Evolutionary conservation across 2,329 filamentous ascomycete genomes (phyloP).

Genomic region (Macrophomina pseudophaseolina): DNA sequence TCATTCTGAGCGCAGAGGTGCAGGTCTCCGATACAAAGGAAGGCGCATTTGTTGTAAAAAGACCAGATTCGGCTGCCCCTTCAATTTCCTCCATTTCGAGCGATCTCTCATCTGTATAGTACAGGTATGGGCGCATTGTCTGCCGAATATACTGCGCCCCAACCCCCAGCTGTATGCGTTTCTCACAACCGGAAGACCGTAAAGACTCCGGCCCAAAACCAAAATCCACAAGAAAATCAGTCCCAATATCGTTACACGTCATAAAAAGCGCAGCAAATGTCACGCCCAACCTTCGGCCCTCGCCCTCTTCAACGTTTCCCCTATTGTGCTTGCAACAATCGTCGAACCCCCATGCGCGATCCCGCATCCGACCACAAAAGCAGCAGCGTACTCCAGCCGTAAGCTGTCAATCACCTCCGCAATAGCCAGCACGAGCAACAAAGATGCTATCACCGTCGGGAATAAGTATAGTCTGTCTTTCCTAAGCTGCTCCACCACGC

Average conservation of each 20-base stretch:
- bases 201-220: neutral
- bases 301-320: neutral
- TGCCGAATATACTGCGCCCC: too few relatives aligned
- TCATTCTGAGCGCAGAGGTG: too few relatives aligned
- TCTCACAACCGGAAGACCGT: too few relatives aligned
- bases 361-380: constrained; percentile 6
- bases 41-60: too few relatives aligned
- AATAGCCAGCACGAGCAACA: neutral
- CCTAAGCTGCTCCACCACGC: neutral
- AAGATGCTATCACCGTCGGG: neutral
- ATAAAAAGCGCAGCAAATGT: neutral
- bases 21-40: too few relatives aligned
- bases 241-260: neutral
- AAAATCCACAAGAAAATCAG: neutral
- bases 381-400: neutral
- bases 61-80: too few relatives aligned
- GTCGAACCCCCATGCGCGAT: neutral
- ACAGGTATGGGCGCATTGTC: too few relatives aligned
- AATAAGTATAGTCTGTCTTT: neutral
- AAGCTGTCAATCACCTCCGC: neutral
- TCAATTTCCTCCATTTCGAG: too few relatives aligned
- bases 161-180: too few relatives aligned
- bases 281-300: constrained; percentile 2
- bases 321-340: neutral
- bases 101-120: too few relatives aligned